Base-by-base conservation (phyloP, 73 alveolate genomes). In the Paramecium caudatum region DNA sequence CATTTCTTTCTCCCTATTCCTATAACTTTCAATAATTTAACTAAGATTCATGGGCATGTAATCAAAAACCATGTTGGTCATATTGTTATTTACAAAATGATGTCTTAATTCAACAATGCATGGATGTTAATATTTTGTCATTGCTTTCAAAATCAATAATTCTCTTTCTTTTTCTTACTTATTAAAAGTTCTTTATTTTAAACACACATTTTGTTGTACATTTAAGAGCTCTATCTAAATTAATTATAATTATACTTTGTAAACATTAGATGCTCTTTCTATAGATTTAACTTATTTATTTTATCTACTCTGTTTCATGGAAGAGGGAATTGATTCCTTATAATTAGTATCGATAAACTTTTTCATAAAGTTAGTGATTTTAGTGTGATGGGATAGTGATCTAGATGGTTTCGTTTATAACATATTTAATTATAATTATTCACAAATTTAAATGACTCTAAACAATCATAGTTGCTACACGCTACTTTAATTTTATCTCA, bases 111-210 rank as follows among this genome's bases (percentile, higher is more conserved):
- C 46, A 25, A 63, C 7, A 63, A 63, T 63, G 25, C 47, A 30
- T 9, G 82, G 82, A 23, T 63, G 82, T 25, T 33, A 37, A 30
- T 30, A 30, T 9, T 63, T 33, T 30, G 25, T 5, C 13, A 63
- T 23, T 9, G 82, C 82, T 27, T 63, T 30, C 34, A 63, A 30
- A 63, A 63, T 63, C 55, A 63, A 12, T 25, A 25, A 16, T 37
- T 63, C 82, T 63, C 82, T 63, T 12, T 63, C 82, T 27, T 63
- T 63, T 25, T 63, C 82, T 63, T 63, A 16, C 30, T 25, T 30
- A 13, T 68, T 68, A 19, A 25, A n/a, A 32, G 17, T 12, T 7
- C 50, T 68, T 34, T 34, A 3, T 68, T 68, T 68, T n/a, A 68
- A 21, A 10, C 61, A 32, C 9, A 68, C 36, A 68, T 32, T 33